Base-by-base conservation (phyloP, 164 flowering plant species). In the Piper longum region DNA sequence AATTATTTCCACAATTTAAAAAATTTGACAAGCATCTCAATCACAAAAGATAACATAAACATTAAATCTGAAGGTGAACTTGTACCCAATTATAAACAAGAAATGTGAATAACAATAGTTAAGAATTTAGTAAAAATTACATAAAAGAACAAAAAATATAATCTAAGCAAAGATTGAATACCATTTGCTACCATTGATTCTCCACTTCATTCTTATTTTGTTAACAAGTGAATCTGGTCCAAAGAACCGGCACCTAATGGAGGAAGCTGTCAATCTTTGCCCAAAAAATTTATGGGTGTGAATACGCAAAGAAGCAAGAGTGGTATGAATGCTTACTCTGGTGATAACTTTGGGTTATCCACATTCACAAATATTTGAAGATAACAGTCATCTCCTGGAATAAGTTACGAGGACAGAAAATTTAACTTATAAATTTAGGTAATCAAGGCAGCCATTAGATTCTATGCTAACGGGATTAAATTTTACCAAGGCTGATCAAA, bases 181-280 rank as follows among this genome's bases (percentile, higher is more conserved):
- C 96, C 96, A 86, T 74, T 51, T 70, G 59, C 69, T 78, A 72
- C 81, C 60, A 74, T 85, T 85, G 74, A 78, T 76, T 64, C 64
- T 67, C 96, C 93, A 86, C 41, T 26, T 72, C 66, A 71, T 75
- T 66, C 74, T 79, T 70, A 83, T 62, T 4, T 69, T 66, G 70
- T 80, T 71, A 45, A 82, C 77, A 13, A 36, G 45, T n/a, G 79
- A 51, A 75, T 75, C 81, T 51, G 89, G 75, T 66, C 91, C 91
- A 64, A 89, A 62, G 70, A 89, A 83, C 41, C 96, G 92, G 62
- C 85, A 83, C 75, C 96, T 89, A 64, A 16, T 62, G 19, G 55
- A 64, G 18, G 18, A 60, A 55, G 4, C 16, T 57, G 48, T 55
- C 44, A 73, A 26, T 26, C 41, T 39, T 69, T 63, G 65, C 64